phyloP scores from a whole-genome alignment of 495 filamentous ascomycete genomes.

The Collariella sp. region DNA sequence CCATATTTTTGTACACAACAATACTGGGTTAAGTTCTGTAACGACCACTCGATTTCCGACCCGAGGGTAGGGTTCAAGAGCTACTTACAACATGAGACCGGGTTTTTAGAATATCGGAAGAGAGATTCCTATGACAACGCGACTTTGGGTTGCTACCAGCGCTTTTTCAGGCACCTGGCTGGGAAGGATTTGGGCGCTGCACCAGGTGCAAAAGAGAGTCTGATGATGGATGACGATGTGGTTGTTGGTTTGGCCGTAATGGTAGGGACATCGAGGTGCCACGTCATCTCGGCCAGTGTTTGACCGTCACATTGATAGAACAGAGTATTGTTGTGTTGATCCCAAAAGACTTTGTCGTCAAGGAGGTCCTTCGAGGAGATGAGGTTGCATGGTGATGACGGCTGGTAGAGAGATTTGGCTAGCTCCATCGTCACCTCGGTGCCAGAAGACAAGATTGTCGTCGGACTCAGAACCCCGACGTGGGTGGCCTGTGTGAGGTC shows the following conservation, averaged over 20 bases:
- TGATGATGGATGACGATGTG: too few species aligned
- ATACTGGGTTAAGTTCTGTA: too few species aligned
- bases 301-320: background rate
- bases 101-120: background rate
- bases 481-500: background rate
- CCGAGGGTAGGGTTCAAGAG: background rate
- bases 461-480: background rate
- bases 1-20: too few species aligned
- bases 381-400: background rate
- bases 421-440: background rate
- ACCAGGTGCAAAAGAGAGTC: background rate
- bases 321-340: background rate
- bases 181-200: background rate
- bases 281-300: background rate
- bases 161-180: background rate
- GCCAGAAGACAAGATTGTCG: background rate
- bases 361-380: background rate
- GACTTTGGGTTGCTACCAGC: background rate
- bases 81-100: background rate
- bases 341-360: background rate
- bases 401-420: background rate
- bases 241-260: background rate
- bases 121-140: background rate
- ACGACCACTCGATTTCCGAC: too few species aligned
- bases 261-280: background rate